Base-by-base conservation (phyloP, 768 basidiomycete genomes). In the Termitomyces sp. region DNA sequence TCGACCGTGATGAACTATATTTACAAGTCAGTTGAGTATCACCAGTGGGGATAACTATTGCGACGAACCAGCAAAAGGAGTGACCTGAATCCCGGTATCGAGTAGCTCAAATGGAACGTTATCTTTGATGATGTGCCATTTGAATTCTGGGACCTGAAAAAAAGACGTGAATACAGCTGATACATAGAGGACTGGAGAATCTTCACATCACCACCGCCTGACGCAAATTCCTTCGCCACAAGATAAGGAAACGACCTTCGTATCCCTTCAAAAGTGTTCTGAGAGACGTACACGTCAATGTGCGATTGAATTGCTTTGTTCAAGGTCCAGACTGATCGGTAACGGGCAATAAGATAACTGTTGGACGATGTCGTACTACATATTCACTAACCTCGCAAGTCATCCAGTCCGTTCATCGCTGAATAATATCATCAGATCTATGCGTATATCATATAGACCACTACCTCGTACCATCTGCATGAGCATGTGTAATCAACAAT, bases 321-420 rank as follows among this genome's bases (percentile, higher is more conserved):
- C 62, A 92, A 68, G 2, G 91, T 93, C 91, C 91, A 93, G 53
- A 80, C 90, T 90, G 26, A 40, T 40, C 36, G 18, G 18, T 26
- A 30, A 63, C 28, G 46, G 53, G 58, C 55, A 56, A 36, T 54
- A 14, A 32, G 36, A 59, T 36, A 36, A n/a, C 20, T 42, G 56
- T 38, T 26, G 47, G 18, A 6, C 9, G 13, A 26, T 22, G 24
- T 56, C 13, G 28, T 20, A 44, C 20, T 43, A n/a, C n/a, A n/a
- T n/a, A 14, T 50, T 9, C 46, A 69, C 76, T 56, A 60, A 87
- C 90, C 88, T 76, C 93, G 79, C 38, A 95, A 74, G 70, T 96
- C 94, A 72, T 96, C 94, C 57, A 96, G 71, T 3, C 94, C 94
- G 65, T 93, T 92, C 76, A 93, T 91, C 6, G 94, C 93, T 78